Percentiles rank a stretch among this genome's conserved stretches.
Evolutionary conservation across 352 stramenopile species (phyloP).

Genomic region (Pythium aphanidermatum): DNA sequence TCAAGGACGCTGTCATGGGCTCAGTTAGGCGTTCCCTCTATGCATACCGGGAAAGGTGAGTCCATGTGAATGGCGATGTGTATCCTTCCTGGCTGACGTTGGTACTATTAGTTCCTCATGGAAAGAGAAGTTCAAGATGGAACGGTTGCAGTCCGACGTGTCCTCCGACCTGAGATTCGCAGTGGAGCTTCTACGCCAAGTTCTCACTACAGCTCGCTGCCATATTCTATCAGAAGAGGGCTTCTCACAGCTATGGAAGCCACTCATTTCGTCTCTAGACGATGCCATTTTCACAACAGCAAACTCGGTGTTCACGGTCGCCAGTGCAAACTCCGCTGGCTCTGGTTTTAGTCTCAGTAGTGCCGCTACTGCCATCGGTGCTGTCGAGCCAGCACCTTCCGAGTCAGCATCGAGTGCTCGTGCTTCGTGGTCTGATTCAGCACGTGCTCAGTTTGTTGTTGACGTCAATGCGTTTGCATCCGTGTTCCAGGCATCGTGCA

Average conservation of each 20-base stretch:
- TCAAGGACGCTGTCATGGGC: conserved; percentile 21
- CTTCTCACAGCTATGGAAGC: conserved; percentile 20
- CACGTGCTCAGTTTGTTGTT: conserved; percentile 29
- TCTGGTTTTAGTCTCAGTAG: conserved; percentile 9
- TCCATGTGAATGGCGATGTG: too few species aligned
- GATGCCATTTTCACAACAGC: conserved; percentile 6
- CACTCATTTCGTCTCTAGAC: conserved; percentile 9
- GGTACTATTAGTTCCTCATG: not conserved
- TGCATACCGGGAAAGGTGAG: conserved; percentile 31
- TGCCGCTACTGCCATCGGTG: conserved; percentile 17
- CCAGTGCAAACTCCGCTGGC: not conserved
- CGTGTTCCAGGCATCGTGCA: conserved; percentile 29
- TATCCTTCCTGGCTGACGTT: conserved; percentile 2
- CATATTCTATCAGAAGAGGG: not conserved
- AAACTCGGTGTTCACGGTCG: not conserved
- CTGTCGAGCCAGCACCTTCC: not conserved
- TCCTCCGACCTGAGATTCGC: conserved; percentile 11
- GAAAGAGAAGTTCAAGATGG: too few species aligned
- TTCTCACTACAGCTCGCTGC: not conserved
- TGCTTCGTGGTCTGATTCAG: conserved; percentile 13
- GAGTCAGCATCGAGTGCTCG: not conserved
- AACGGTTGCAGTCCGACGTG: too few species aligned
- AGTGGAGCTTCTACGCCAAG: not conserved
- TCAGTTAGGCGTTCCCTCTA: conserved; percentile 15
- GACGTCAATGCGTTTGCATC: conserved; percentile 31